Conservation (phyloP, 2,329 filamentous ascomycete species). For the Lecanicillium sp. region DNA sequence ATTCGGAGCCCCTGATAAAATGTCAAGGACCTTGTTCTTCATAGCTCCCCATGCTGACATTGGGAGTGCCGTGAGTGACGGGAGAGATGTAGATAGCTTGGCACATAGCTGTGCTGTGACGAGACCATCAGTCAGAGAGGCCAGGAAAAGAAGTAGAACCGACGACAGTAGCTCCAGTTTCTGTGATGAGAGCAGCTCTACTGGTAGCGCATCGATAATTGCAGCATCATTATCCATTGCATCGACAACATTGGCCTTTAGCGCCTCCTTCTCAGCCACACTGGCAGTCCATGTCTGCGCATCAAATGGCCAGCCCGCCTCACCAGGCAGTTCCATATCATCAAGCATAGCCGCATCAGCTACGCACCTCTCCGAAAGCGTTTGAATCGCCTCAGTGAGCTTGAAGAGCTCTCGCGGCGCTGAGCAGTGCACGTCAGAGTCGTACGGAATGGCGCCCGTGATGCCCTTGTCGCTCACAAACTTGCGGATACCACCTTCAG, state of each 20-base stretch:
- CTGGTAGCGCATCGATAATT: conserved; percentile 52
- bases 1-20: conserved; percentile 60
- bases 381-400: conserved; percentile 71
- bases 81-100: conserved; percentile 53
- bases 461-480: conserved; percentile 31
- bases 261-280: conserved; percentile 15
- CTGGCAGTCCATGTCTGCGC: conserved; percentile 24
- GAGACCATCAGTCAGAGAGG: conserved; percentile 69
- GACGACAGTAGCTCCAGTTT: conserved; percentile 69
- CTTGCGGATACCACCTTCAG: conserved; percentile 66
- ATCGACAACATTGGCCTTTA: conserved; percentile 39
- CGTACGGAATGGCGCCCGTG: conserved; percentile 43
- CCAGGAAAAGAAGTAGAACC: conserved; percentile 65
- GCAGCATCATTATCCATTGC: conserved; percentile 65
- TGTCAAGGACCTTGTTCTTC: conserved; percentile 57
- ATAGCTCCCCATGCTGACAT: conserved; percentile 27
- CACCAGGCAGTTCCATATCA: conserved; percentile 39
- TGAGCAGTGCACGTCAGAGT: conserved; percentile 59
- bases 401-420: conserved; percentile 84
- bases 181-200: conserved; percentile 54
- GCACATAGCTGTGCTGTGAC: conserved; percentile 64
- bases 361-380: conserved; percentile 44
- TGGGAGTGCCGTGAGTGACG: conserved; percentile 20
- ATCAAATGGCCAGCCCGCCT: conserved; percentile 55
- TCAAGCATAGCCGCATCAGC: conserved; percentile 57